Evolutionary conservation across 352 stramenopile genomes (phyloP).

Genomic region (Pythium dissimile): DNA sequence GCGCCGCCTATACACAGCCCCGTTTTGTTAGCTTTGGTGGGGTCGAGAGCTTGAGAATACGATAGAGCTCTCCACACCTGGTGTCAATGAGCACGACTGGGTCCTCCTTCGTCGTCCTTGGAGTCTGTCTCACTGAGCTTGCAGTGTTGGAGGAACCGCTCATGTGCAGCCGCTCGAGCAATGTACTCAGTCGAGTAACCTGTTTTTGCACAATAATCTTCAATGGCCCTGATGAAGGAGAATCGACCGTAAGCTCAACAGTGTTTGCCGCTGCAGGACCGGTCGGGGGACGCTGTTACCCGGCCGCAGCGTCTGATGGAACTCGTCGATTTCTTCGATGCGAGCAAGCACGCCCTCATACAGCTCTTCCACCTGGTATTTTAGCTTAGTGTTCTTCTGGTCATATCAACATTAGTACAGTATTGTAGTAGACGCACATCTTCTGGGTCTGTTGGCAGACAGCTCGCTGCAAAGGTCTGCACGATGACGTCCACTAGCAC

Average conservation of each 20-base stretch:
- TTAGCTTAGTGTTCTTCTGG: too few relatives aligned
- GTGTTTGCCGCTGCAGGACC: too few relatives aligned
- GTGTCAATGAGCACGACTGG: slow-evolving; percentile 7
- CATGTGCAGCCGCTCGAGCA: slow-evolving; percentile 28
- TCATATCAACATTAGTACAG: too few relatives aligned
- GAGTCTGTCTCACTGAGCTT: too few relatives aligned
- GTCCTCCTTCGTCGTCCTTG: neutral
- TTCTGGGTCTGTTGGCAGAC: slow-evolving; percentile 5
- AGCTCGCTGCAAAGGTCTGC: slow-evolving; percentile 10
- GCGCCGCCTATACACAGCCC: slow-evolving; percentile 1
- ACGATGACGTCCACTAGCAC: slow-evolving; percentile 26
- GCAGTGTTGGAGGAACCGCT: too few relatives aligned
- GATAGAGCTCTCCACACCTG: neutral
- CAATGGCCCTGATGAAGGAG: slow-evolving; percentile 22
- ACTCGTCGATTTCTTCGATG: slow-evolving; percentile 41
- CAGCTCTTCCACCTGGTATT: slow-evolving; percentile 32
- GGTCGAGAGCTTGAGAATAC: too few relatives aligned
- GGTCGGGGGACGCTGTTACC: too few relatives aligned
- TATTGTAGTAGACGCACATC: too few relatives aligned
- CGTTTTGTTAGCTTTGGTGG: neutral
- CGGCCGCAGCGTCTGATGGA: slow-evolving; percentile 34
- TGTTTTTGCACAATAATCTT: slow-evolving; percentile 51
- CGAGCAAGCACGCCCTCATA: slow-evolving; percentile 35
- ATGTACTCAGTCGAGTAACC: slow-evolving; percentile 27
- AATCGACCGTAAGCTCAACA: too few relatives aligned